A percentile compares a stretch with the other conserved stretches of the same genome.
phyloP scores from a whole-genome alignment of 2,329 filamentous ascomycete genomes.

The Alternaria panax region DNA sequence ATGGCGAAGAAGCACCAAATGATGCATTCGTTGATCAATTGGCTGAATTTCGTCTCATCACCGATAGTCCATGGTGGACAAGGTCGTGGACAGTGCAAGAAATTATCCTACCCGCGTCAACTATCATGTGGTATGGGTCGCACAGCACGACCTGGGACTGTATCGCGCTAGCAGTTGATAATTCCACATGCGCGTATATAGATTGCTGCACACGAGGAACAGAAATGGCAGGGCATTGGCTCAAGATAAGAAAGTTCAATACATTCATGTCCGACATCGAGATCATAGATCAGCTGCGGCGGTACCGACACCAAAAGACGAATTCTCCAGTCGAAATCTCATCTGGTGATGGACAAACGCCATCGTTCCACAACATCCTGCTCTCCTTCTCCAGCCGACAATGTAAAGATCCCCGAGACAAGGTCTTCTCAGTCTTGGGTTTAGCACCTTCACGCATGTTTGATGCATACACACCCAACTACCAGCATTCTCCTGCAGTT shows the following conservation, averaged over 20 bases:
- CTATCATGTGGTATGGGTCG: neutral
- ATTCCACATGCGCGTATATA: neutral
- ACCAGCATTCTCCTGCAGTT: neutral
- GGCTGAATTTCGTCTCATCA: neutral
- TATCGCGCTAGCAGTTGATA: neutral
- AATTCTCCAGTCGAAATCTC: neutral
- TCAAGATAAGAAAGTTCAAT: neutral
- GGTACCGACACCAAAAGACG: neutral
- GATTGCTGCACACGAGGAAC: neutral
- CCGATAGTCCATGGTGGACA: neutral
- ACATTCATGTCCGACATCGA: neutral
- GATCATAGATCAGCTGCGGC: neutral
- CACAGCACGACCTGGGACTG: neutral
- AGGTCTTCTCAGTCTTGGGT: neutral
- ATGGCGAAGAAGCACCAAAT: neutral
- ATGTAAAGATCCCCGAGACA: slow-evolving; percentile 3
- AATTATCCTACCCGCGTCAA: neutral
- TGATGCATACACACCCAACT: neutral
- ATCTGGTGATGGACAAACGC: neutral
- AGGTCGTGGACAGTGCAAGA: slow-evolving; percentile 8
- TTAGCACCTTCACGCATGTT: neutral
- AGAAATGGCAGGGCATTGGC: neutral
- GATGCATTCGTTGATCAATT: neutral
- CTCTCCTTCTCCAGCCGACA: neutral
- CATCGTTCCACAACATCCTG: neutral